Percentiles rank a stretch among this genome's conserved stretches.
phyloP scores from a whole-genome alignment of 2,329 filamentous ascomycete species.

The Dothistroma pini region DNA sequence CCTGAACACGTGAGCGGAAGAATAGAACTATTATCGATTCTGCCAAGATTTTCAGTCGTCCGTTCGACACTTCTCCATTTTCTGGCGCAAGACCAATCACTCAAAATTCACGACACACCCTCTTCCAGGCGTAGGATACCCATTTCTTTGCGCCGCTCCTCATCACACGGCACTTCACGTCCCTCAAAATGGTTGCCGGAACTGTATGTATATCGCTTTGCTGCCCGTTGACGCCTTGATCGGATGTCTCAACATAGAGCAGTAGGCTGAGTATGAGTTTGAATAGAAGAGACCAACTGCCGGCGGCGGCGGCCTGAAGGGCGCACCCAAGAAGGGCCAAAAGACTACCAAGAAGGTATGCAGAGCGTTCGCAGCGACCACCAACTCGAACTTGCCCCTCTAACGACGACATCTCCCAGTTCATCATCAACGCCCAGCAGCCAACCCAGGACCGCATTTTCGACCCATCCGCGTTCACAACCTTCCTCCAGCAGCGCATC shows the following conservation, averaged over 20 bases:
- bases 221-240: conserved; percentile 67
- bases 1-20: too few relatives aligned
- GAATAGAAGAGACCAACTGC: conserved; percentile 55
- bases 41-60: too few relatives aligned
- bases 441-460: conserved; percentile 99
- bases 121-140: conserved; percentile 72
- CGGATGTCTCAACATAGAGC: conserved; percentile 47
- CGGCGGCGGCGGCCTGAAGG: conserved; percentile 29
- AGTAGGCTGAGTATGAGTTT: conserved; percentile 73
- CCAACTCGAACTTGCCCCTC: neutral
- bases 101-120: neutral
- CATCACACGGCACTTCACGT: conserved; percentile 29
- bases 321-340: conserved; percentile 48
- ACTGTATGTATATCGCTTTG: conserved; percentile 96
- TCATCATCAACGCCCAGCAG: conserved; percentile 99
- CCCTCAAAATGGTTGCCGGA: conserved; percentile 75
- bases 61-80: too few relatives aligned
- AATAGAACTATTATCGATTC: too few relatives aligned
- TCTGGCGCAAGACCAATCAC: too few relatives aligned
- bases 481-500: conserved; percentile 99
- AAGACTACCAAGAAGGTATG: conserved; percentile 84
- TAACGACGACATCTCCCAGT: conserved; percentile 52
- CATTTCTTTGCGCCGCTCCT: conserved; percentile 71
- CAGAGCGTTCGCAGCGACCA: conserved; percentile 7
- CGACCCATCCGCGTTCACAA: conserved; percentile 97